Evolutionary conservation across 352 stramenopile species (phyloP).

Genomic region (Phytophthora crassamura): DNA sequence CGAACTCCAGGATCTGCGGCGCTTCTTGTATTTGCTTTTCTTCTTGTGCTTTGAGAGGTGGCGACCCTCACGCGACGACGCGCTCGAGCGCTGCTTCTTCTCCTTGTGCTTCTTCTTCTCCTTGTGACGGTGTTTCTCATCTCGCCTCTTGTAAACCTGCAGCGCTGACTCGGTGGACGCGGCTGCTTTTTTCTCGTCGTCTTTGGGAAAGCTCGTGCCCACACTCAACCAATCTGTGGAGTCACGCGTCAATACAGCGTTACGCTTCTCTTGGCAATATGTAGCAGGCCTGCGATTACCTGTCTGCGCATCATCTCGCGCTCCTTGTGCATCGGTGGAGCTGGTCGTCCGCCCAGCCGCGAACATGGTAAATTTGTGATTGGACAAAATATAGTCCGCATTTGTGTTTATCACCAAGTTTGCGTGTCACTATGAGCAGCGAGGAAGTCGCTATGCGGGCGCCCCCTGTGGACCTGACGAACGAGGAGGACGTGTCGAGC

Average conservation of each 20-base stretch:
- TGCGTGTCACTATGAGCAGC: conserved; percentile 27
- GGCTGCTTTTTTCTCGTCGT: background rate
- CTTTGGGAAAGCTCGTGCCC: conserved; percentile 39
- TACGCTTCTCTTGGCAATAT: background rate
- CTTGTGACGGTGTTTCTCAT: conserved; percentile 23
- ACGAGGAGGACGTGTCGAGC: conserved; percentile 56
- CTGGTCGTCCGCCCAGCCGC: conserved; percentile 27
- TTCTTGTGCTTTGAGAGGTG: conserved; percentile 43
- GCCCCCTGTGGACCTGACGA: conserved; percentile 47
- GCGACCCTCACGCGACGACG: conserved; percentile 18
- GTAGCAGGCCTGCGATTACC: conserved; percentile 1
- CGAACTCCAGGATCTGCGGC: conserved; percentile 22
- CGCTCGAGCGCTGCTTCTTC: background rate
- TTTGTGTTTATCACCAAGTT: conserved; percentile 12
- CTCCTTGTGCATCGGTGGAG: conserved; percentile 4
- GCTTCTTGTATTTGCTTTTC: conserved; percentile 45
- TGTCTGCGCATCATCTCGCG: background rate
- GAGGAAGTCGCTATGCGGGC: conserved; percentile 20
- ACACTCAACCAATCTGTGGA: conserved; percentile 57
- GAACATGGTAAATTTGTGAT: conserved; percentile 36
- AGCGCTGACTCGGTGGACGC: conserved; percentile 18
- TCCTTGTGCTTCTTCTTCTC: conserved; percentile 33
- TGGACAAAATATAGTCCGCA: conserved; percentile 15
- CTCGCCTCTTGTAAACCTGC: conserved; percentile 43
- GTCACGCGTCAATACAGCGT: background rate